Evolutionary conservation across 2,329 filamentous ascomycete species (phyloP), one percentile per base, ranked within the genome.

Genomic region (Venturia aucupariae): DNA sequence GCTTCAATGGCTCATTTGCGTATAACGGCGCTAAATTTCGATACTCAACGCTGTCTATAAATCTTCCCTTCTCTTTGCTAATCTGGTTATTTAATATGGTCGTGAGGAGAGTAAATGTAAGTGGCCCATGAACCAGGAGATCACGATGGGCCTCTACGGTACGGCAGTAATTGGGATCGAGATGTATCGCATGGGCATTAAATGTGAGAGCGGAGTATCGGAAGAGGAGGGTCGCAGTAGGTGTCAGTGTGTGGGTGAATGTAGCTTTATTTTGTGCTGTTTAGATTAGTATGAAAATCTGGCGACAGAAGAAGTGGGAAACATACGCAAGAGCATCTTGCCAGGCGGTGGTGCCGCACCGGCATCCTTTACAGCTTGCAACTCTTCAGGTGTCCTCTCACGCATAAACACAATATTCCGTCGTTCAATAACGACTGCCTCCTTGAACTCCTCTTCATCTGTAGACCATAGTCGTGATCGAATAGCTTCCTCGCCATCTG

Each of bases 111-210:
- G 88, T 87, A 48, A 95, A 81, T 1, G 85, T 86, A 63, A 99
- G 78, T 0, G 94, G 93, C 0, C 94, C 94, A 71, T 97, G 94
- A 64, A 97, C 90, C 19, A 97, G 81, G 32, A 91, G 79, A 66
- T 86, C 84, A 5, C 81, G 81, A 73, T 95, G 87, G 13, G 89
- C 89, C 74, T 97, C 94, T 15, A 86, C 78, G 15, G 83, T 78
- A 46, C 82, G 82, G 62, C 86, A 86, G 75, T 90, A 95, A 54
- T 81, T 72, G 1, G 81, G 82, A 74, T 97, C 90, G 27, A 96
- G 81, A 76, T 99, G 94, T 69, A 99, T 97, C 19, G 83, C 81
- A 75, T 99, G 94, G 1, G 91, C 90, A 75, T 99, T 99, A 79
- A 91, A 92, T 2, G 90, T 93, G 41, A 99, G 83, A 0, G 92